Conservation (phyloP, 2,329 filamentous ascomycete species). For the Coniochaeta prunicola region DNA sequence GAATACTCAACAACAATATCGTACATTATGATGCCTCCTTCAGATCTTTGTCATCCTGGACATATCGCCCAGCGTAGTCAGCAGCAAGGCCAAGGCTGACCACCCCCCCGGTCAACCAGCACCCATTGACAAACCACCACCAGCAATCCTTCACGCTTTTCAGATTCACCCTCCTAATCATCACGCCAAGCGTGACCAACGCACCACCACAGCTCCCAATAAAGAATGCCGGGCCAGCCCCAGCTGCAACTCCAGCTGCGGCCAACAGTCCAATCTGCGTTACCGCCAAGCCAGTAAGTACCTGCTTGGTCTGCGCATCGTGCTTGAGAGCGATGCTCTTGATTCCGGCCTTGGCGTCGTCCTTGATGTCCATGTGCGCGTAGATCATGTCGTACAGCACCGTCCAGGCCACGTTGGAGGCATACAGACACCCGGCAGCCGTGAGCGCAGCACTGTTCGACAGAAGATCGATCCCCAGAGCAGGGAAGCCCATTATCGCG, state of each 20-base stretch:
- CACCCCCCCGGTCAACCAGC: conserved; percentile 59
- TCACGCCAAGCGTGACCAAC: conserved; percentile 50
- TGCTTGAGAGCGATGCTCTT: conserved; percentile 82
- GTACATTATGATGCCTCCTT: neutral
- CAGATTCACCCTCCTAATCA: conserved; percentile 61
- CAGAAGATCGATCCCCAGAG: conserved; percentile 70
- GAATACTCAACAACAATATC: neutral
- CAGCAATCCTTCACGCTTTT: conserved; percentile 62
- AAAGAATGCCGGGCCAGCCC: conserved; percentile 64
- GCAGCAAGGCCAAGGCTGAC: conserved; percentile 51
- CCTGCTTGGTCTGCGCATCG: conserved; percentile 66
- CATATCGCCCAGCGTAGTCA: conserved; percentile 52
- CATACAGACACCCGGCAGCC: conserved; percentile 64
- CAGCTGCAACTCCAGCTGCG: conserved; percentile 59
- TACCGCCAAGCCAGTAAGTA: conserved; percentile 62
- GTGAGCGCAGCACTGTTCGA: conserved; percentile 52
- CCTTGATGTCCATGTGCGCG: conserved; percentile 84
- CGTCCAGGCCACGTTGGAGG: conserved; percentile 79
- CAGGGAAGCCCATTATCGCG: conserved; percentile 80
- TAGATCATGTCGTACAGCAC: conserved; percentile 91
- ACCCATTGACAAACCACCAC: conserved; percentile 72
- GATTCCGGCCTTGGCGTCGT: conserved; percentile 79
- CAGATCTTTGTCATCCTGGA: conserved; percentile 16
- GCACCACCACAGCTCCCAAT: conserved; percentile 60
- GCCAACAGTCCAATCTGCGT: conserved; percentile 64